A percentile compares a stretch with the other conserved stretches of the same genome.
phyloP scores from a whole-genome alignment of 495 filamentous ascomycete species.

The Collariella sp. region DNA sequence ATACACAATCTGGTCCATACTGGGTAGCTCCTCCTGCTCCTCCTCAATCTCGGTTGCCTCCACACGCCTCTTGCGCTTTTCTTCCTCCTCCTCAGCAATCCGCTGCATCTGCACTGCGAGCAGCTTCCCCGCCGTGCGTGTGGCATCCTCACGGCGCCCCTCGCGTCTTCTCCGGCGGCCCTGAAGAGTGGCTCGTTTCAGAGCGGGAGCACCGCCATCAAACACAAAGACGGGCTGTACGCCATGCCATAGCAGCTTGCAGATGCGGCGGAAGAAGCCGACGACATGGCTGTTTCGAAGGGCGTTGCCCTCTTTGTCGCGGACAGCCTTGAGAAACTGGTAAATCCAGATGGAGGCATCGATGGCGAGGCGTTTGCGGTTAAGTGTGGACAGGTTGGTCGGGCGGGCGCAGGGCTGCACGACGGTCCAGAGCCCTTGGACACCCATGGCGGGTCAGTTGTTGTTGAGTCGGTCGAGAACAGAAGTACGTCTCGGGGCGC shows the following conservation, averaged over 20 bases:
- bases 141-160: conserved; percentile 86
- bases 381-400: conserved; percentile 90
- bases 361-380: conserved; percentile 88
- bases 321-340: conserved; percentile 96
- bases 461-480: neutral
- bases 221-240: conserved; percentile 97
- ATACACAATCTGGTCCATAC: conserved; percentile 63
- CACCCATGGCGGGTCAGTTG: conserved; percentile 60
- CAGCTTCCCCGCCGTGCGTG: conserved; percentile 78
- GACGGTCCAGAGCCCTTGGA: conserved; percentile 93
- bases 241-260: conserved; percentile 93
- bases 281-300: conserved; percentile 91
- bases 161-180: conserved; percentile 71
- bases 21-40: conserved; percentile 58
- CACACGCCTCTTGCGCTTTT: conserved; percentile 48
- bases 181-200: conserved; percentile 86
- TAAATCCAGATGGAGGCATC: conserved; percentile 99
- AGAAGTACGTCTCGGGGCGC: neutral
- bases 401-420: conserved; percentile 83
- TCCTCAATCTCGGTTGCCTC: conserved; percentile 33
- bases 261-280: conserved; percentile 95
- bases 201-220: conserved; percentile 82
- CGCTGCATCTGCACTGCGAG: conserved; percentile 89
- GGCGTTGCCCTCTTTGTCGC: conserved; percentile 96
- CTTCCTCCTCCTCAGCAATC: conserved; percentile 72